phyloP scores from a whole-genome alignment of 441 rosid genomes.

The Kokia cookei region DNA sequence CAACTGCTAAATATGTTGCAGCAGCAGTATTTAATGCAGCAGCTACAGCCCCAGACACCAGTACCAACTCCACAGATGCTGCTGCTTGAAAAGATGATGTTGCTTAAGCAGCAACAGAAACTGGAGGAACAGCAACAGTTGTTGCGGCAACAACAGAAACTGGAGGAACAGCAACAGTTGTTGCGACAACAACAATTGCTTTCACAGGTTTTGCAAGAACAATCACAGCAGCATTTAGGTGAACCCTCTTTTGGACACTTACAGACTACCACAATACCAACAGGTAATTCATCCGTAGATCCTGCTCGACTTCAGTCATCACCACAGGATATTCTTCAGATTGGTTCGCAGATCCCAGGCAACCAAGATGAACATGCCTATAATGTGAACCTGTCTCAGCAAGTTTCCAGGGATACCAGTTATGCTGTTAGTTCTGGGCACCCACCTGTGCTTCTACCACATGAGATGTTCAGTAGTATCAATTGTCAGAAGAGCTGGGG shows the following conservation, averaged over 20 bases:
- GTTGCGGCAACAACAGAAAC: constrained; percentile 72
- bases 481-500: constrained; percentile 33
- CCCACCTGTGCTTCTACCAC: constrained; percentile 39
- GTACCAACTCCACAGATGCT: constrained; percentile 66
- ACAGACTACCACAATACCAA: constrained; percentile 37
- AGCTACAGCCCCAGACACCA: constrained; percentile 58
- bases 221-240: constrained; percentile 43
- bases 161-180: constrained; percentile 85
- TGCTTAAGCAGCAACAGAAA: constrained; percentile 76
- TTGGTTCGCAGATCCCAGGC: constrained; percentile 45
- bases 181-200: constrained; percentile 77
- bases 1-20: constrained; percentile 70
- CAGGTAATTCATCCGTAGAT: constrained; percentile 37
- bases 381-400: constrained; percentile 38
- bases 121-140: constrained; percentile 88
- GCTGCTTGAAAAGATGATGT: constrained; percentile 58
- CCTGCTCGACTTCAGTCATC: constrained; percentile 39
- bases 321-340: constrained; percentile 48
- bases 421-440: constrained; percentile 38
- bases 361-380: constrained; percentile 37
- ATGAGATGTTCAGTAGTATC: constrained; percentile 45
- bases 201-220: constrained; percentile 75
- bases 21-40: constrained; percentile 58
- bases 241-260: constrained; percentile 58
- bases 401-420: constrained; percentile 31